Conservation (phyloP, 2,329 filamentous ascomycete genomes). For the Knufia petricola region DNA sequence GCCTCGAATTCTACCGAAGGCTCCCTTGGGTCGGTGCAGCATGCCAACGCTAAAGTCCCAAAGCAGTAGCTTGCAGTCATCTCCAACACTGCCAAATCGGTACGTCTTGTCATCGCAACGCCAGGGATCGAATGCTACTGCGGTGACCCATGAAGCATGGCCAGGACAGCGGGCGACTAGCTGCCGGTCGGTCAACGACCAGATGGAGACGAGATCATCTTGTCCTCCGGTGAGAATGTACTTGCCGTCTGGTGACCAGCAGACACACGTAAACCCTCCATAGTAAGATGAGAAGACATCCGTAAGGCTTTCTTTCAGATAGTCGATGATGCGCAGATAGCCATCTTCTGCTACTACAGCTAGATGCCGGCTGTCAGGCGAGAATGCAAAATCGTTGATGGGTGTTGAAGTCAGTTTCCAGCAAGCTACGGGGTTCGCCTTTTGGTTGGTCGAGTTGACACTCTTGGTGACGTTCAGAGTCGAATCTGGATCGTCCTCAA, state of each 20-base stretch:
- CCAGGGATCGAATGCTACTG: constrained; percentile 93
- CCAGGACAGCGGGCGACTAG: constrained; percentile 89
- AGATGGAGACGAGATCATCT: constrained; percentile 92
- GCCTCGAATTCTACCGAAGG: constrained; percentile 29
- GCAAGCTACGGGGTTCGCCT: constrained; percentile 78
- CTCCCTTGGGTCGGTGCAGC: constrained; percentile 77
- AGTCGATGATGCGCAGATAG: constrained; percentile 80
- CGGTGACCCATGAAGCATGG: constrained; percentile 90
- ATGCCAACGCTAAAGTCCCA: constrained; percentile 99
- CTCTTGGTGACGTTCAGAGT: constrained; percentile 73
- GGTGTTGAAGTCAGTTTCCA: constrained; percentile 90
- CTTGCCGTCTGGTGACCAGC: constrained; percentile 94
- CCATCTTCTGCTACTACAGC: constrained; percentile 90
- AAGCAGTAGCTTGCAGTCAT: constrained; percentile 79
- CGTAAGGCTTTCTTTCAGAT: constrained; percentile 76
- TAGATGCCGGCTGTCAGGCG: constrained; percentile 75
- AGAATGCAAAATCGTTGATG: constrained; percentile 86
- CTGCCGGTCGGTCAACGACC: constrained; percentile 73
- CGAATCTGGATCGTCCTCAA: constrained; percentile 28
- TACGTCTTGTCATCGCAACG: constrained; percentile 92
- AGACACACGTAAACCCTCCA: constrained; percentile 82
- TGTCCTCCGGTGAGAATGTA: constrained; percentile 93
- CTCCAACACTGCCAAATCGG: constrained; percentile 88
- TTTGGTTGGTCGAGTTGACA: constrained; percentile 87
- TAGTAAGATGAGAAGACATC: constrained; percentile 88